These are phyloP conservation scores for Paramecium sexaurelia DNA, from an alignment of 73 alveolate species.

Conservation along the genomic window DNA sequence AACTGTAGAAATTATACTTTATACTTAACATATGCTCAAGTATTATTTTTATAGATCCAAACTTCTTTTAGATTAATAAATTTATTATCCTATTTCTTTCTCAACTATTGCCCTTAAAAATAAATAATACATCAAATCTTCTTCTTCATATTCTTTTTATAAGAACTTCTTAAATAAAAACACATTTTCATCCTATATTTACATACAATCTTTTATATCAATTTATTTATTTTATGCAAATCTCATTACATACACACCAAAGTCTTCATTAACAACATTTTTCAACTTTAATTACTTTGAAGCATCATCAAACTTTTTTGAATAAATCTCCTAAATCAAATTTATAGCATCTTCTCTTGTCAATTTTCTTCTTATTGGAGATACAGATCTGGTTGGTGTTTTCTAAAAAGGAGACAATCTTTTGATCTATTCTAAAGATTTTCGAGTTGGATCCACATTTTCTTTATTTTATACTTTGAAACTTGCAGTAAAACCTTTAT, in stretches of 20 bases:
- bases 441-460: not conserved
- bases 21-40: not conserved
- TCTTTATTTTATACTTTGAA: not conserved
- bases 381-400: conserved; percentile 35
- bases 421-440: not conserved
- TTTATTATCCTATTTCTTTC: conserved; percentile 37
- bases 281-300: not conserved
- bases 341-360: not conserved
- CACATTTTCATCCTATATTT: conserved; percentile 31
- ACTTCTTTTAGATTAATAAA: not conserved
- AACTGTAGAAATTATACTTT: not conserved
- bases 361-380: conserved; percentile 15
- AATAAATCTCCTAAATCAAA: conserved; percentile 22
- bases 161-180: conserved; percentile 3
- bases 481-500: not conserved
- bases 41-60: not conserved
- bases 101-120: conserved; percentile 42
- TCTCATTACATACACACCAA: not conserved
- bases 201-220: conserved; percentile 31
- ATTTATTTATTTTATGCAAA: not conserved
- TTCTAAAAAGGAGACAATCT: not conserved
- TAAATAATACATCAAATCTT: conserved; percentile 45
- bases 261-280: conserved; percentile 9
- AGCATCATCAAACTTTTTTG: conserved; percentile 46
- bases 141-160: conserved; percentile 34